Evolutionary conservation across 306 rosid genomes (phyloP), one percentile per base, ranked within the genome.

Genomic region (Prunus campanulata): DNA sequence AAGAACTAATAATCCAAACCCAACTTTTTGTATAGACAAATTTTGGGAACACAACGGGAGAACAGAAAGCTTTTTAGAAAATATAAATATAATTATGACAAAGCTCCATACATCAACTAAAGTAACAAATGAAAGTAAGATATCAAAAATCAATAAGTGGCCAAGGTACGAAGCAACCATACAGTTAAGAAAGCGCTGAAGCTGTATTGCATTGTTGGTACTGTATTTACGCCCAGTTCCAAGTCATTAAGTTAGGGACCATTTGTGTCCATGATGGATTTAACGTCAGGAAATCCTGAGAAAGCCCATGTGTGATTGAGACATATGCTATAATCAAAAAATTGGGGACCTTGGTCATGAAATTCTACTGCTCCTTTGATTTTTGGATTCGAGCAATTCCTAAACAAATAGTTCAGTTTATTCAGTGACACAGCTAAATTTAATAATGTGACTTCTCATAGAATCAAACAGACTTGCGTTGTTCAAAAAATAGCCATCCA

Each of bases 241-340:
- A 94, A 83, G 85, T 94, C 98, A 79, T 90, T 83, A 54, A 94
- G 88, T 84, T 83, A 94, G 71, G 98, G 95, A 51, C 98, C 98
- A 85, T 89, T 94, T 47, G 89, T 87, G 70, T 94, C 98, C 98
- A 94, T 94, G 85, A 94, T 94, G 74, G 96, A 79, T 77, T 80
- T 92, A 78, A 92, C 91, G 83, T 94, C 89, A 51, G 97, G 98
- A 84, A 94, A 94, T 83, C 98, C 98, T 0, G 96, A 89, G 91
- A 94, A 89, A 84, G 98, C 98, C 98, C 98, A 94, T 5, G 98
- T 86, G 80, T 94, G 98, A 84, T 92, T 94, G 76, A 94, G 98
- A 68, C 97, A 95, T 78, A 92, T 92, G 83, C 98, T 92, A 84
- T 94, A 94, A 77, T 94, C 97, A 83, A 89, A 94, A 51, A 76